Evolutionary conservation across 1,139 yeast species (phyloP).

Genomic region (Wickerhamomyces sp.): DNA sequence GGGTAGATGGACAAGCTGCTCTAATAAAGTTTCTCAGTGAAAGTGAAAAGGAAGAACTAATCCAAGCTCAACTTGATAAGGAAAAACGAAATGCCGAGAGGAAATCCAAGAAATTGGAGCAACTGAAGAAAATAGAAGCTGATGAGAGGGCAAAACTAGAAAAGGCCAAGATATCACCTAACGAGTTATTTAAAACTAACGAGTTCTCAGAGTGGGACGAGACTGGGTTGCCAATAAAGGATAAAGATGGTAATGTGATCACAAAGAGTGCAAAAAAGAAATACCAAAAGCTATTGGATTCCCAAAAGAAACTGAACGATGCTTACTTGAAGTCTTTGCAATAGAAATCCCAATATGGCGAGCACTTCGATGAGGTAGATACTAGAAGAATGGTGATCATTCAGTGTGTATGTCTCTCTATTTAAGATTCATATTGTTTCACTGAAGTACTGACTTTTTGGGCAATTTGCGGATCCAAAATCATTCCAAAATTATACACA

Average conservation of each 20-base stretch:
- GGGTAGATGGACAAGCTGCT: slow-evolving; percentile 70
- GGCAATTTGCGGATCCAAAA: no score
- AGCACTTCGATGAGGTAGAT: no score
- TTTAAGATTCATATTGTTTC: no score
- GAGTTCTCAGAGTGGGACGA: slow-evolving; percentile 77
- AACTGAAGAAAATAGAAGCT: slow-evolving; percentile 40
- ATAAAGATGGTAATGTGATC: slow-evolving; percentile 76
- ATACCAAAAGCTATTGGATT: slow-evolving; percentile 67
- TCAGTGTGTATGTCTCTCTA: no score
- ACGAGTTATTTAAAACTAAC: slow-evolving; percentile 61
- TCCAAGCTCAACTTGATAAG: slow-evolving; percentile 54
- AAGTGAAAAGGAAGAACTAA: slow-evolving; percentile 61
- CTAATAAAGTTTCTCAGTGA: slow-evolving; percentile 73
- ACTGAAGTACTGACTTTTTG: no score
- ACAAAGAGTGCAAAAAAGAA: slow-evolving; percentile 85
- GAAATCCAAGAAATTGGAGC: slow-evolving; percentile 38
- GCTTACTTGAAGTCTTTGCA: slow-evolving; percentile 51
- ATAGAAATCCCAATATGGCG: no score
- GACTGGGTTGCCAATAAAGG: slow-evolving; percentile 76
- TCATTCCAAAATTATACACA: no score
- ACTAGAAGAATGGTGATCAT: no score
- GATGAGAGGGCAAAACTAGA: slow-evolving; percentile 63
- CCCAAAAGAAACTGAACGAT: slow-evolving; percentile 76
- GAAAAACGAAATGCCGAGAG: slow-evolving; percentile 48
- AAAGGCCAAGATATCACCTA: slow-evolving; percentile 66